These are phyloP conservation scores for Fusarium illudens DNA, from an alignment of 2,329 filamentous ascomycete species.

Conservation along the genomic window DNA sequence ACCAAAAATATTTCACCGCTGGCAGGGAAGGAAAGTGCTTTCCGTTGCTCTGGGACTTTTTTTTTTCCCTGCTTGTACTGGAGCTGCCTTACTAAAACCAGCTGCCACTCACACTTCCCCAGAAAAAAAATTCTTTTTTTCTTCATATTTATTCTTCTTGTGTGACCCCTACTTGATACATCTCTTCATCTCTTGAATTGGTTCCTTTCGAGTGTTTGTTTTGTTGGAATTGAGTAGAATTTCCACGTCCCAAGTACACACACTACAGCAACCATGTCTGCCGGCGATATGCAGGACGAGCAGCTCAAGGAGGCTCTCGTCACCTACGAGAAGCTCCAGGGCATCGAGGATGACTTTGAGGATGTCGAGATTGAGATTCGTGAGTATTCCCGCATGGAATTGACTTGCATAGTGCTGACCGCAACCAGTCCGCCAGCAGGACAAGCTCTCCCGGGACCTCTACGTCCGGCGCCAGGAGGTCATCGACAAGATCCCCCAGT, in stretches of 20 bases:
- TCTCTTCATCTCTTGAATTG: constrained; percentile 21
- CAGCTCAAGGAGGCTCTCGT: constrained; percentile 50
- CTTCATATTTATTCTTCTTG: constrained; percentile 5
- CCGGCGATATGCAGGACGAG: constrained; percentile 48
- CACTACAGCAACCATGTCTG: constrained; percentile 45
- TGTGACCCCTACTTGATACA: constrained; percentile 9
- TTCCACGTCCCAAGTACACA: constrained; percentile 20
- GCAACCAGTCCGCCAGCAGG: constrained; percentile 75
- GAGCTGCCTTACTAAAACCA: constrained; percentile 19
- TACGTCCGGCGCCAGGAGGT: constrained; percentile 79
- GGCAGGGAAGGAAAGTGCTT: constrained; percentile 18
- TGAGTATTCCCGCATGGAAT: constrained; percentile 56
- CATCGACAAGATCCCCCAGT: constrained; percentile 79
- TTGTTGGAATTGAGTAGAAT: constrained; percentile 19
- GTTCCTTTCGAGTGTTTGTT: constrained; percentile 1
- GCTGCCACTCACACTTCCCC: constrained; percentile 12
- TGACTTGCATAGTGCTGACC: constrained; percentile 15
- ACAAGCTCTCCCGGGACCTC: constrained; percentile 71
- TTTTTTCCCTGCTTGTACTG: constrained; percentile 3
- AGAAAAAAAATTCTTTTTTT: constrained; percentile 3
- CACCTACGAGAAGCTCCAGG: constrained; percentile 79
- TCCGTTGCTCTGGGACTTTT: constrained; percentile 12
- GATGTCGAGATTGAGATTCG: constrained; percentile 83
- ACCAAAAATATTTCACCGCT: constrained; percentile 43
- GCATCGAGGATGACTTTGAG: constrained; percentile 85